A percentile compares a stretch with the other conserved stretches of the same genome.
phyloP scores from a whole-genome alignment of 1,139 yeast species.

The Protomyces lactucae-debilis region DNA sequence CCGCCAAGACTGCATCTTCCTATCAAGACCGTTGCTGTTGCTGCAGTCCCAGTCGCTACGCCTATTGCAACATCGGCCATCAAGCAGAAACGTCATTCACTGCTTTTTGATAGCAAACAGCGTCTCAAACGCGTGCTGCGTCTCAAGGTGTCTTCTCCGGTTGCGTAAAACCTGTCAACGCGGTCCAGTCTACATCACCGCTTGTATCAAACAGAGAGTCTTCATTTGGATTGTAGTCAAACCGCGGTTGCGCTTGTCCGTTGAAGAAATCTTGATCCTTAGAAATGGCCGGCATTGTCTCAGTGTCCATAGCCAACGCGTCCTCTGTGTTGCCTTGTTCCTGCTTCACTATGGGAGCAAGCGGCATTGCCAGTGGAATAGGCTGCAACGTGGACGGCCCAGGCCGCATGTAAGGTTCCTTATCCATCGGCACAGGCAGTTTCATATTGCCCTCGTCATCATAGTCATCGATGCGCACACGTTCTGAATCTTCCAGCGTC shows the following conservation, averaged over 20 bases:
- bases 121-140: not conserved
- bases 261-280: not conserved
- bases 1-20: not conserved
- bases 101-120: not conserved
- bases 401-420: not conserved
- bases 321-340: not conserved
- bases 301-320: not conserved
- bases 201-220: not conserved
- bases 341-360: not conserved
- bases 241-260: not conserved
- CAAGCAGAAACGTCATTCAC: not conserved
- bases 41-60: not conserved
- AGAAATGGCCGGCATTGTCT: not conserved
- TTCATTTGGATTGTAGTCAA: not conserved
- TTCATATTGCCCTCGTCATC: constrained; percentile 11
- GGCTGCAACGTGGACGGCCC: not conserved
- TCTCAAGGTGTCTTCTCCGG: not conserved
- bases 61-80: not conserved
- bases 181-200: not conserved
- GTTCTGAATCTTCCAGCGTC: constrained; percentile 20
- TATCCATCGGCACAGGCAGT: not conserved
- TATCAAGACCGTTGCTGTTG: not conserved
- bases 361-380: not conserved
- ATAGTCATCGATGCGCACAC: constrained; percentile 6
- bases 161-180: not conserved